These are phyloP conservation scores for Aspergillus cavernicola DNA, from an alignment of 495 filamentous ascomycete genomes.

Conservation along the genomic window DNA sequence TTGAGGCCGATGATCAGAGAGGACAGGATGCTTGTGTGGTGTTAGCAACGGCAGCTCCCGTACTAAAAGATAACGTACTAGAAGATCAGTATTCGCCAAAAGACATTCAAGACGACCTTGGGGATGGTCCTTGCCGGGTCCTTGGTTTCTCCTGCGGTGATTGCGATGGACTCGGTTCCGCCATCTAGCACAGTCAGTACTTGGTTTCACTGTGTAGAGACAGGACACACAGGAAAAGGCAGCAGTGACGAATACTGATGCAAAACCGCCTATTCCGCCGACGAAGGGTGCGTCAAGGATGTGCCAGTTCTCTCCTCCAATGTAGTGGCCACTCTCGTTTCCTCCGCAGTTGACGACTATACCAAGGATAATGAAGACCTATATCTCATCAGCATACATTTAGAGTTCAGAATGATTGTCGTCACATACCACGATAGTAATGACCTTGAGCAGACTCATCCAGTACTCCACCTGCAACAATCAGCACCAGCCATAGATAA, in stretches of 20 bases:
- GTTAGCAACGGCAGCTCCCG: background rate
- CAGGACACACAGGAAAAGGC: conserved; percentile 44
- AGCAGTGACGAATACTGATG: conserved; percentile 51
- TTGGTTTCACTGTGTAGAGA: background rate
- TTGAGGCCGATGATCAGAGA: conserved; percentile 50
- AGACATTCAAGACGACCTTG: conserved; percentile 50
- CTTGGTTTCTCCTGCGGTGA: conserved; percentile 53
- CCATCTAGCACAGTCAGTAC: conserved; percentile 31
- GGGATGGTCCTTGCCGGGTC: conserved; percentile 45
- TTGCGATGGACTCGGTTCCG: conserved; percentile 54
- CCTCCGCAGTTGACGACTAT: conserved; percentile 50
- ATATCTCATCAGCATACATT: background rate
- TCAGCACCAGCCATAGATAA: background rate
- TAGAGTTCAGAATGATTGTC: background rate
- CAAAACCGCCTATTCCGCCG: conserved; percentile 50
- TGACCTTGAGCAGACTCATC: conserved; percentile 52
- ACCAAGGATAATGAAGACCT: conserved; percentile 53
- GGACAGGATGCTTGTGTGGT: conserved; percentile 33
- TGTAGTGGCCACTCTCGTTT: conserved; percentile 42
- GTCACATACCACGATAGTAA: conserved; percentile 48
- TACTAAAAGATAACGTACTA: conserved; percentile 25
- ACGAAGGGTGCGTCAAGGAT: conserved; percentile 51
- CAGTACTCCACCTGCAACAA: conserved; percentile 47
- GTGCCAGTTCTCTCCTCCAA: conserved; percentile 44
- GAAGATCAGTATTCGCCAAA: conserved; percentile 52